These are phyloP conservation scores for Seiridium cupressi DNA, from an alignment of 2,329 filamentous ascomycete genomes.

Conservation along the genomic window DNA sequence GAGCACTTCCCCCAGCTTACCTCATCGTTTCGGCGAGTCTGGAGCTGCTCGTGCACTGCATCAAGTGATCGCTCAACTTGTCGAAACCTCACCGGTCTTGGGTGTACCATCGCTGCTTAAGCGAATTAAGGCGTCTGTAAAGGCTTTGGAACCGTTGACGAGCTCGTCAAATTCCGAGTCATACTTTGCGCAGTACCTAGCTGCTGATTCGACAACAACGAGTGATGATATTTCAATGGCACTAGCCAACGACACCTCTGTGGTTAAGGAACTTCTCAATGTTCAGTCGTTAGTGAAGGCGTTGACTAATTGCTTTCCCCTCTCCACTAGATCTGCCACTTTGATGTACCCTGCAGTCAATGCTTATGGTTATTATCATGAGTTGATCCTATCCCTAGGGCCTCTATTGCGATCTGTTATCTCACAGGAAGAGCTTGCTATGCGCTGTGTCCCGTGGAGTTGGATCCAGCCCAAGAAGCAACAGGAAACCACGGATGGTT, in stretches of 20 bases:
- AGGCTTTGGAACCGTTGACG: conserved; percentile 66
- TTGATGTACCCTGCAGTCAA: conserved; percentile 75
- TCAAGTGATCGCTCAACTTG: conserved; percentile 71
- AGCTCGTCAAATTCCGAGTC: conserved; percentile 48
- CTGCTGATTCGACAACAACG: conserved; percentile 31
- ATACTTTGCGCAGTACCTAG: conserved; percentile 71
- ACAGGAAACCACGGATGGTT: conserved; percentile 15
- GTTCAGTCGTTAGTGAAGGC: conserved; percentile 75
- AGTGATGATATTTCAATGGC: conserved; percentile 35
- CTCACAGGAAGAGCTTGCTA: conserved; percentile 79
- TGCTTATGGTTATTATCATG: conserved; percentile 77
- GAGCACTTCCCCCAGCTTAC: conserved; percentile 76
- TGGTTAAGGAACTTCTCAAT: conserved; percentile 75
- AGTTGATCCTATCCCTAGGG: conserved; percentile 73
- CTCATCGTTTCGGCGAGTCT: conserved; percentile 68
- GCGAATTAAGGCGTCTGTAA: conserved; percentile 68
- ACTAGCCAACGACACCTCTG: conserved; percentile 65
- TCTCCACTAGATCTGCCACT: conserved; percentile 61
- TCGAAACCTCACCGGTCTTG: conserved; percentile 77
- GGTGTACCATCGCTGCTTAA: conserved; percentile 79
- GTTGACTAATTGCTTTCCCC: conserved; percentile 72
- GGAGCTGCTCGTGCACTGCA: conserved; percentile 68
- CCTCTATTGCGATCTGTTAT: conserved; percentile 76
- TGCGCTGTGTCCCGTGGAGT: conserved; percentile 69
- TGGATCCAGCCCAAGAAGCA: conserved; percentile 47